A percentile compares a stretch with the other conserved stretches of the same genome.
These are phyloP conservation scores for Biscogniauxia sp. DNA, from an alignment of 2,329 filamentous ascomycete genomes.

Conservation along the genomic window DNA sequence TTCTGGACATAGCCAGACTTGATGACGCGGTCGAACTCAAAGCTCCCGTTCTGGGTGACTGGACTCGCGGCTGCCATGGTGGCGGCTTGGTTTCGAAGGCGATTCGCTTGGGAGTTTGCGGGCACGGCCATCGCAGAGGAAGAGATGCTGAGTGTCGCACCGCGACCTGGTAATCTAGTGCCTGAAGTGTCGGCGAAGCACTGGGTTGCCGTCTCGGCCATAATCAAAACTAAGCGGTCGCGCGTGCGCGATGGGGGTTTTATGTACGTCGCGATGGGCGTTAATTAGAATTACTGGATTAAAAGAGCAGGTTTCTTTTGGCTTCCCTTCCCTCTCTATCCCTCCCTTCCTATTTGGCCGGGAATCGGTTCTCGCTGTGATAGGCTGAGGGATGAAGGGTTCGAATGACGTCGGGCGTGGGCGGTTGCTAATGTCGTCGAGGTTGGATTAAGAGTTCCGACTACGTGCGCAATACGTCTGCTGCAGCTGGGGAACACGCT, in stretches of 20 bases:
- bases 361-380: background rate
- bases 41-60: slow-evolving; percentile 92
- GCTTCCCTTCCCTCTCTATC: no score
- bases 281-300: background rate
- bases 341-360: background rate
- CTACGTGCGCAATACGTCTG: background rate
- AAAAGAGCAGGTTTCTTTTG: background rate
- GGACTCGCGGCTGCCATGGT: slow-evolving; percentile 71
- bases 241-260: background rate
- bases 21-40: slow-evolving; percentile 91
- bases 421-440: background rate
- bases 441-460: background rate
- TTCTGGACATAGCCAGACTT: slow-evolving; percentile 86
- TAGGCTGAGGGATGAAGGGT: background rate
- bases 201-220: slow-evolving; percentile 28
- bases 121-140: slow-evolving; percentile 24
- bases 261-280: background rate
- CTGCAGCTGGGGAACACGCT: background rate
- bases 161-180: slow-evolving; percentile 22
- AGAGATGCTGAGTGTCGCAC: slow-evolving; percentile 27
- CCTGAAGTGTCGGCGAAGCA: slow-evolving; percentile 18
- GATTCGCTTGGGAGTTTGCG: slow-evolving; percentile 26
- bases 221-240: slow-evolving; percentile 6
- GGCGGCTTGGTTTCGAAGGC: slow-evolving; percentile 42
- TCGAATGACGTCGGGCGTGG: background rate